Percentiles rank a stretch among this genome's conserved stretches.
phyloP scores from a whole-genome alignment of 768 basidiomycete genomes.

The Boletus speciosus region DNA sequence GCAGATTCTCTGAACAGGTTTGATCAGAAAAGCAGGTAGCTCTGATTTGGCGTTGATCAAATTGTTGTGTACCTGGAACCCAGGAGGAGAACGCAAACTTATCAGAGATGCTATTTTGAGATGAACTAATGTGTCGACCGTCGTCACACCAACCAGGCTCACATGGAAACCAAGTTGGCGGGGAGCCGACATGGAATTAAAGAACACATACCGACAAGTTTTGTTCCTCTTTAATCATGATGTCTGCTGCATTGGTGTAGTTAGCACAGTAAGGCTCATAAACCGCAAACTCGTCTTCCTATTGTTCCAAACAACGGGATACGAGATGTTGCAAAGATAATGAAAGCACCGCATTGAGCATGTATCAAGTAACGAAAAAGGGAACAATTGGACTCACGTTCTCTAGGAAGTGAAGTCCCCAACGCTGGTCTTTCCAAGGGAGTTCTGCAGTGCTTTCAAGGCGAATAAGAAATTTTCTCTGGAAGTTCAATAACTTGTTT shows the following conservation, averaged over 20 bases:
- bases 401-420: slow-evolving; percentile 83
- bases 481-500: slow-evolving; percentile 94
- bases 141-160: slow-evolving; percentile 26
- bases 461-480: slow-evolving; percentile 88
- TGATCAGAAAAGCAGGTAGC: slow-evolving; percentile 94
- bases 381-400: slow-evolving; percentile 50
- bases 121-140: slow-evolving; percentile 8
- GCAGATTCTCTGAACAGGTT: slow-evolving; percentile 97
- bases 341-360: slow-evolving; percentile 41
- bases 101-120: slow-evolving; percentile 23
- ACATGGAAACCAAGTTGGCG: slow-evolving; percentile 14
- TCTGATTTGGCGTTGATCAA: slow-evolving; percentile 90
- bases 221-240: slow-evolving; percentile 83
- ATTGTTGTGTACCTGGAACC: slow-evolving; percentile 64
- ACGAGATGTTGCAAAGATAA: slow-evolving; percentile 34
- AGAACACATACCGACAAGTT: slow-evolving; percentile 69
- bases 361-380: slow-evolving; percentile 8
- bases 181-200: slow-evolving; percentile 1
- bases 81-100: neutral
- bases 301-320: slow-evolving; percentile 39
- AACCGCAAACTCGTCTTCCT: slow-evolving; percentile 94
- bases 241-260: slow-evolving; percentile 81
- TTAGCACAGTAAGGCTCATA: slow-evolving; percentile 98
- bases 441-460: slow-evolving; percentile 82
- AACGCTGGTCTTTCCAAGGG: slow-evolving; percentile 80